A percentile compares a stretch with the other conserved stretches of the same genome.
Conservation (phyloP, 345 rosid genomes). For the Leavenworthia alabamica region DNA sequence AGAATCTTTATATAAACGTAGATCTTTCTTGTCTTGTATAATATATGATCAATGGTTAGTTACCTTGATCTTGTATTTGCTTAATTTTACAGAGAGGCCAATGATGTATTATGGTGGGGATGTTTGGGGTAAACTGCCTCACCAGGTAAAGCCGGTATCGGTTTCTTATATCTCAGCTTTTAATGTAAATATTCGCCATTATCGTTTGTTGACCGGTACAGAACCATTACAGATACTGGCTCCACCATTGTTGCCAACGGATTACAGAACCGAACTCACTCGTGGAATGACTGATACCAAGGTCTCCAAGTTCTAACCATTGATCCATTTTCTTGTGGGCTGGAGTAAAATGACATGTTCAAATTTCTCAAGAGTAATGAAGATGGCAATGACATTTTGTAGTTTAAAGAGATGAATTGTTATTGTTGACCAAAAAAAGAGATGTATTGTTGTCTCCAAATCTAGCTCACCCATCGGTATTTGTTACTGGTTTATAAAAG, state of each 20-base stretch:
- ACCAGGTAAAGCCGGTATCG: background rate
- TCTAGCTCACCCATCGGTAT: background rate
- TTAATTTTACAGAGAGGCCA: conserved; percentile 1
- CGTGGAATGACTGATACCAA: background rate
- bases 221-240: background rate
- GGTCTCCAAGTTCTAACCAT: background rate
- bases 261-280: background rate
- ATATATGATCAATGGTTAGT: background rate
- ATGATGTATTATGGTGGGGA: conserved; percentile 19
- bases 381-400: background rate
- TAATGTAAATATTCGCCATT: background rate
- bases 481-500: background rate
- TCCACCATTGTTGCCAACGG: background rate
- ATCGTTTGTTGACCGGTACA: background rate
- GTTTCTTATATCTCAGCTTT: background rate
- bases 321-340: background rate
- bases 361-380: background rate
- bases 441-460: no score
- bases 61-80: background rate
- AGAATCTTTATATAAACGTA: background rate
- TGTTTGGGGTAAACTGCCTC: conserved; percentile 19
- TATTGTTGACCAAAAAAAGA: no score
- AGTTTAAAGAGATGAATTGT: background rate
- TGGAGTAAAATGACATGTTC: background rate
- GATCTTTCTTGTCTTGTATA: background rate